Base-by-base conservation (phyloP, 2,329 filamentous ascomycete genomes). In the Hyphodiscus sp. region DNA sequence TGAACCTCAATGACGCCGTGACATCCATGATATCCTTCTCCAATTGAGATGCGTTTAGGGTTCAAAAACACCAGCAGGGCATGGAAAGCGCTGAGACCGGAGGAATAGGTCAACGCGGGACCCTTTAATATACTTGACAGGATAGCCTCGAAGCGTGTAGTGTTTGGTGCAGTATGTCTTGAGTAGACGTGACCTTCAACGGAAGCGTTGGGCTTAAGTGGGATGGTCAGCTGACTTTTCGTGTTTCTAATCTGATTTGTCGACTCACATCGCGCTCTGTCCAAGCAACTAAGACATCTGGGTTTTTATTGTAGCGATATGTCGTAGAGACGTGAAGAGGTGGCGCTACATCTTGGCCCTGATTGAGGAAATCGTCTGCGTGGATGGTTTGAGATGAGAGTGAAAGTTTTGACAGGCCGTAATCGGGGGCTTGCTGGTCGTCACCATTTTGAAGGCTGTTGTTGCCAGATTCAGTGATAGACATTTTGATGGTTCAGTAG, bases 321-420 rank as follows among this genome's bases (percentile, higher is more conserved):
- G 90, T 97, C 13, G 92, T 96, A 57, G 90, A 91, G 59, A 95
- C 83, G 69, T 97, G 92, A 66, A 97, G 77, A 3, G 92, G 83
- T 55, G 94, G 92, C 13, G 92, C 91, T 52, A 97, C 86, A 67
- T 94, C 90, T 49, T 83, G 77, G 61, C 87, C 81, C 33, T 77
- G 72, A 70, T 89, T 89, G 64, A 94, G 78, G 63, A 76, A 76
- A 72, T 95, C 85, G 66, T 95, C 91, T 58, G 87, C 89, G 69
- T 95, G 91, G 58, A 95, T 75, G n/a, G 87, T 81, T 52, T 81
- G 78, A 6, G 90, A 89, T 8, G 88, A 80, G 47, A 87, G 73
- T 4, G 82, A 76, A 48, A 81, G 71, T 8, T 57, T 47, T 9
- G 60, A 50, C 15, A 66, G 55, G 20, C 53, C 50, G 41, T 44